Base-by-base conservation (phyloP, 192 early-diverging fungal genomes). In the Rhizoclosmatium sp. region DNA sequence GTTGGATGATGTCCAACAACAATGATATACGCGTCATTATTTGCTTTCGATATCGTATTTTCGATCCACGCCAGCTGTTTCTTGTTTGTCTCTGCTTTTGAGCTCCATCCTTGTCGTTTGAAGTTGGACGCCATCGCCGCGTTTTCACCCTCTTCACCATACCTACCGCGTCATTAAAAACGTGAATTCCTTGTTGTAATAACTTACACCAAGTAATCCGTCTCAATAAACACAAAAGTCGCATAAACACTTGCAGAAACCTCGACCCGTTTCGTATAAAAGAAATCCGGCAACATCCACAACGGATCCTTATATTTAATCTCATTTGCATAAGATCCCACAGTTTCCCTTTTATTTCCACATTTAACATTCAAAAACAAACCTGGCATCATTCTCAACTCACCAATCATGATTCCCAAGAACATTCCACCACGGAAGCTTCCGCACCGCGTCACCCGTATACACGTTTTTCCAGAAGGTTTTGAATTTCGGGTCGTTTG, bases 41-140 rank as follows among this genome's bases (percentile, higher is more conserved):
- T 68, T 2, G 65, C 66, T 12, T 10, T 7, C 3, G 48, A 48
- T 3, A 78, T 71, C 3, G 48, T 46, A 59, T 58, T 62, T 19
- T 78, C 77, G 54, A 78, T 58, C 56, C 49, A 69, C 1, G 65
- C 77, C 47, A 78, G 58, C 58, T 78, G 77, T 68, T 78, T 68
- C 39, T 51, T 49, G 10, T 60, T 47, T 2, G 66, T 78, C 31
- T 71, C 23, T 5, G 42, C 14, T 40, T 41, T 47, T 9, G 66
- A 51, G 46, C 54, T 61, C 77, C 77, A 78, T 48, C 77, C 77
- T 2, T 44, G 10, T 7, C 5, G 16, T 31, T 12, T 46, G 56
- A 78, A 77, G 42, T 49, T 49, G 12, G 45, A 19, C 1, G 51
- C 47, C 69, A 71, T 71, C 5, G 60, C 21, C 19, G 21, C 69